These are phyloP conservation scores for Venturia nashicola DNA, from an alignment of 2,329 filamentous ascomycete species.

Conservation along the genomic window DNA sequence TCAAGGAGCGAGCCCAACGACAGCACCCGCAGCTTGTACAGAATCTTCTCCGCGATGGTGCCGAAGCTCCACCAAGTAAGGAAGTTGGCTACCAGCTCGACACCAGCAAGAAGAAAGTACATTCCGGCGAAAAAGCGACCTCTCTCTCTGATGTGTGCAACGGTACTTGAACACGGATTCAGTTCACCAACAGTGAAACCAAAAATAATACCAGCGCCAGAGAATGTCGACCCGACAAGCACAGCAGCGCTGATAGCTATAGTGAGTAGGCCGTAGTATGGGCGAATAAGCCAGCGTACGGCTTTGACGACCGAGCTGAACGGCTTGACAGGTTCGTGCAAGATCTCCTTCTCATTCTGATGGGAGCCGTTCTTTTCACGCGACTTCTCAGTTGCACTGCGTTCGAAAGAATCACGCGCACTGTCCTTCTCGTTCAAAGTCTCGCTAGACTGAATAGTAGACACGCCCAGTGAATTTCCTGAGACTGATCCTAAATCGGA, in stretches of 20 bases:
- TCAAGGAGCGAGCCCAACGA: slow-evolving; percentile 27
- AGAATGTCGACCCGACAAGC: slow-evolving; percentile 45
- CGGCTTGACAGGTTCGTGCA: neutral
- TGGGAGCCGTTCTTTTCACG: neutral
- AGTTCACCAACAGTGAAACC: slow-evolving; percentile 47
- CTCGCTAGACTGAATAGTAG: neutral
- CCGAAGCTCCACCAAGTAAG: slow-evolving; percentile 16
- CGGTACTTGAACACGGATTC: slow-evolving; percentile 37
- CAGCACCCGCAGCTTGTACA: neutral
- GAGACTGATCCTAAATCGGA: slow-evolving; percentile 2
- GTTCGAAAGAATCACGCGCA: neutral
- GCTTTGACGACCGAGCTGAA: neutral
- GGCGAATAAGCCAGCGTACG: neutral
- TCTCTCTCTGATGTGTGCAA: neutral
- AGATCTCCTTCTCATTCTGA: neutral
- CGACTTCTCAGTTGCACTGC: neutral
- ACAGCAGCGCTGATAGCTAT: slow-evolving; percentile 20
- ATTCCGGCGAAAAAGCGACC: slow-evolving; percentile 32
- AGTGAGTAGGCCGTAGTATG: neutral
- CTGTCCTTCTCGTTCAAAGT: neutral
- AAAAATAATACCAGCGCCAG: slow-evolving; percentile 46
- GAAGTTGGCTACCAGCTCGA: slow-evolving; percentile 34
- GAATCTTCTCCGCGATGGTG: neutral
- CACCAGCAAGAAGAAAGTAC: slow-evolving; percentile 41
- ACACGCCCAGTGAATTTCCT: neutral